phyloP scores from a whole-genome alignment of 2,329 filamentous ascomycete genomes.

The Allantophomopsis cytisporea region DNA sequence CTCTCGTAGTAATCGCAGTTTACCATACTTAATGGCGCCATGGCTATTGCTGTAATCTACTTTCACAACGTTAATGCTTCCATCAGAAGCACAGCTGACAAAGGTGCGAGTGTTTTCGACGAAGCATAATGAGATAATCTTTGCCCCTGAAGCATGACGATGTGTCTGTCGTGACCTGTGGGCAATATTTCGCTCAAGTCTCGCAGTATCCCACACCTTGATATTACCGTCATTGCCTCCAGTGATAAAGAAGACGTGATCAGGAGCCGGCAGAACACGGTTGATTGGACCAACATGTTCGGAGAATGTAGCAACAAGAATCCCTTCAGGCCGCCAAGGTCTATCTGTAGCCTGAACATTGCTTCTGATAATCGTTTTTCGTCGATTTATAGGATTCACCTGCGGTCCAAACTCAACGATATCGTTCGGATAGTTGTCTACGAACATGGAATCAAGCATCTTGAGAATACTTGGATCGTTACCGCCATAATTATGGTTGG shows the following conservation, averaged over 20 bases:
- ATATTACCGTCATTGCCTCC: constrained; percentile 84
- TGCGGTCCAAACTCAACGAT: constrained; percentile 64
- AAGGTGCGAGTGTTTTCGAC: constrained; percentile 92
- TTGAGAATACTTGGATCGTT: constrained; percentile 56
- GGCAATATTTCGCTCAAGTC: constrained; percentile 82
- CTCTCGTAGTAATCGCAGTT: constrained; percentile 61
- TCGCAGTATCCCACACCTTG: constrained; percentile 83
- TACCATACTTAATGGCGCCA: constrained; percentile 60
- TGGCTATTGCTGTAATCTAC: constrained; percentile 42
- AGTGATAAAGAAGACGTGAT: constrained; percentile 90
- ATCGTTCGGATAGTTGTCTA: constrained; percentile 54
- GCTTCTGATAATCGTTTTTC: constrained; percentile 28
- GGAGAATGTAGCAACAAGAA: constrained; percentile 73
- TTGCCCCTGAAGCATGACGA: constrained; percentile 55
- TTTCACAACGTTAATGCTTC: constrained; percentile 79
- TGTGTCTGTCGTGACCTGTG: constrained; percentile 81
- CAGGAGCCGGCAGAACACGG: constrained; percentile 69
- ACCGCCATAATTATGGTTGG: constrained; percentile 74
- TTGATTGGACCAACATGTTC: constrained; percentile 79
- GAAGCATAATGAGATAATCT: constrained; percentile 75
- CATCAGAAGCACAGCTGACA: constrained; percentile 79
- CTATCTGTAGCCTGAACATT: constrained; percentile 25
- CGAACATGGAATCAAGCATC: constrained; percentile 76
- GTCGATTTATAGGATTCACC: constrained; percentile 53
- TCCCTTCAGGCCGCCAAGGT: constrained; percentile 74